These are phyloP conservation scores for Zasmidium angulare DNA, from an alignment of 2,329 filamentous ascomycete genomes.

Conservation along the genomic window DNA sequence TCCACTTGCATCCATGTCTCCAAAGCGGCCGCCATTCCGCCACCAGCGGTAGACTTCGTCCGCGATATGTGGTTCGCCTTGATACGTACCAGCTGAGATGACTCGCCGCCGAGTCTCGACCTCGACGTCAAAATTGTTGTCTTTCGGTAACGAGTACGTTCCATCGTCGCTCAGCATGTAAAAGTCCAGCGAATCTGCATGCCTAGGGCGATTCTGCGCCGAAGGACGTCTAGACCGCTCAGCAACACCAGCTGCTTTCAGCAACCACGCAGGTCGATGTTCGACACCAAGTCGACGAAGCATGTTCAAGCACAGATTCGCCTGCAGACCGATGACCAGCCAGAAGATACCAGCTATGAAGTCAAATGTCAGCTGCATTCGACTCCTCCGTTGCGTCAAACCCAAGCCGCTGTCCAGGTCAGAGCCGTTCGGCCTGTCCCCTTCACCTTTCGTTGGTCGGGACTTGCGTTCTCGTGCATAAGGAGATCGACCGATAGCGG, in stretches of 20 bases:
- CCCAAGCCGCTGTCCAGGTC: constrained; percentile 66
- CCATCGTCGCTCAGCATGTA: constrained; percentile 54
- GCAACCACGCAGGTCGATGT: constrained; percentile 64
- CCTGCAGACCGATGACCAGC: constrained; percentile 60
- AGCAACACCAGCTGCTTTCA: constrained; percentile 49
- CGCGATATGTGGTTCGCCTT: constrained; percentile 51
- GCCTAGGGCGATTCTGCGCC: constrained; percentile 15
- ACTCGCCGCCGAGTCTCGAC: constrained; percentile 62
- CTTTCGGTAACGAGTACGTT: constrained; percentile 55
- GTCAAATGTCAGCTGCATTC: constrained; percentile 74
- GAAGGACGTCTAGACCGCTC: constrained; percentile 33
- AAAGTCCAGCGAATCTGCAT: constrained; percentile 44
- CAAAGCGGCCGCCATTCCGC: constrained; percentile 81
- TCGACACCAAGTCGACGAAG: constrained; percentile 62
- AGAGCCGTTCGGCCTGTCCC: constrained; percentile 25
- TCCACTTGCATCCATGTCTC: constrained; percentile 74
- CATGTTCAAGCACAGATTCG: constrained; percentile 54
- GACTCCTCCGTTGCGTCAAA: constrained; percentile 71
- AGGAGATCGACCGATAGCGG: constrained; percentile 43
- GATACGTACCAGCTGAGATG: not conserved
- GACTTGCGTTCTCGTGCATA: constrained; percentile 69
- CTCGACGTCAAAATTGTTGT: constrained; percentile 76
- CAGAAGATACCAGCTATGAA: constrained; percentile 74
- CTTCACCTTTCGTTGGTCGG: constrained; percentile 22
- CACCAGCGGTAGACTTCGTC: constrained; percentile 80